Evolutionary conservation across 2,329 filamentous ascomycete genomes (phyloP).

Genomic region (Pseudopyricularia javanii): DNA sequence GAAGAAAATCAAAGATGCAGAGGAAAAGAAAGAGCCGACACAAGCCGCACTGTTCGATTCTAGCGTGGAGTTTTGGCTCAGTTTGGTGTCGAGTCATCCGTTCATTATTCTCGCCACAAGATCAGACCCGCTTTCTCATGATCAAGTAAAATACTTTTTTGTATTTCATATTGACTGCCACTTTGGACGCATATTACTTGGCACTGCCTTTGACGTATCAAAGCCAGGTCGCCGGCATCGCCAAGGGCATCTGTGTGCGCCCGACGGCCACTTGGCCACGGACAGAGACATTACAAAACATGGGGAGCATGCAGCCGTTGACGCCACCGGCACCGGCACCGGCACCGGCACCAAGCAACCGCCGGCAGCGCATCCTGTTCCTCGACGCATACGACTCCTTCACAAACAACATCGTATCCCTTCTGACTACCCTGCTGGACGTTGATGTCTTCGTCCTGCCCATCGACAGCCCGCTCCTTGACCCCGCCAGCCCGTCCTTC

Average conservation of each 20-base stretch:
- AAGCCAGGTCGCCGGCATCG: too few species aligned
- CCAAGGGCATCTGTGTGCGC: neutral
- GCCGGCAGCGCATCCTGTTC: slow-evolving; percentile 53
- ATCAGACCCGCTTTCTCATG: too few species aligned
- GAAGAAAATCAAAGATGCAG: too few species aligned
- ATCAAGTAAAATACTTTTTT: too few species aligned
- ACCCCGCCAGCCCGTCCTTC: slow-evolving; percentile 22
- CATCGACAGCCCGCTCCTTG: slow-evolving; percentile 50
- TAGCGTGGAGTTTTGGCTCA: too few species aligned
- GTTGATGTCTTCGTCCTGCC: slow-evolving; percentile 59
- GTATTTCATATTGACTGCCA: too few species aligned
- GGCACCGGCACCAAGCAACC: neutral
- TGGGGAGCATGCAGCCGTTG: neutral
- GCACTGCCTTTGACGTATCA: too few species aligned
- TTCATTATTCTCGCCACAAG: too few species aligned
- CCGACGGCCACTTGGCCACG: neutral
- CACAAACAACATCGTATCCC: slow-evolving; percentile 82
- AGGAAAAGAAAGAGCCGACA: too few species aligned
- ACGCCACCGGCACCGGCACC: neutral
- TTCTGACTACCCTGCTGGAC: slow-evolving; percentile 58
- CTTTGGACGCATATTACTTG: too few species aligned
- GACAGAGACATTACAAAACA: neutral
- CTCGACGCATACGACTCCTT: slow-evolving; percentile 96
- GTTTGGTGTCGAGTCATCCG: too few species aligned
- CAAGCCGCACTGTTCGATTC: too few species aligned